Evolutionary conservation across 345 rosid species (phyloP), one percentile per base, ranked within the genome.

Genomic region (Rubroshorea leprosula): DNA sequence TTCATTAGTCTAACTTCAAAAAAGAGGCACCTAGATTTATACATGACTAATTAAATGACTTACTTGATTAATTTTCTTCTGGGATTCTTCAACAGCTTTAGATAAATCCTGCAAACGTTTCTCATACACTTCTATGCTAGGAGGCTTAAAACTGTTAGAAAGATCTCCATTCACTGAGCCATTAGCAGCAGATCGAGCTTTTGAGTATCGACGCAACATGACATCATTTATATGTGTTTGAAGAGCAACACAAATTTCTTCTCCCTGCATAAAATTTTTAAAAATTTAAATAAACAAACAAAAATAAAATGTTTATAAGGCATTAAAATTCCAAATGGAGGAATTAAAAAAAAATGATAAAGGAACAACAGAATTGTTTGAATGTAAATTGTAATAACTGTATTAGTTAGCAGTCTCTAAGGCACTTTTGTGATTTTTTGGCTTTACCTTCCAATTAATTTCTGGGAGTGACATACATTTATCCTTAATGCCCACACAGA

Each of bases 181-280:
- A 64, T 71, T 72, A 67, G 68, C n/a, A n/a, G n/a, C 69, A 63
- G 88, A 78, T 47, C 89, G 82, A 51, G 97, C 97, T 75, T 93
- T 93, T 61, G 99, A 89, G 75, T 89, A 93, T 55, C 96, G 94
- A n/a, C 96, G 86, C 73, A 93, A 61, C 99, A 93, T 93, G 60
- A 93, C 96, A 78, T 93, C 99, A 65, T 93, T 93, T 68, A 93
- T 93, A 74, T 89, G 99, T 44, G 99, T 93, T 73, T 93, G 99
- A 63, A 93, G 86, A 63, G 99, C 97, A 57, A 93, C 97, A 80
- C 97, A 89, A 51, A 93, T 83, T 75, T 93, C 99, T 74, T 93
- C 97, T 69, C 99, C 99, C 99, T 93, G 67, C 55, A 67, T 17
- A 58, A 54, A 41, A 65, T 35, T 35, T 47, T 9, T 23, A 74